A percentile compares a stretch with the other conserved stretches of the same genome.
Evolutionary conservation across 176 grass and related monocot species (phyloP).

Genomic region (Raddia guianensis): DNA sequence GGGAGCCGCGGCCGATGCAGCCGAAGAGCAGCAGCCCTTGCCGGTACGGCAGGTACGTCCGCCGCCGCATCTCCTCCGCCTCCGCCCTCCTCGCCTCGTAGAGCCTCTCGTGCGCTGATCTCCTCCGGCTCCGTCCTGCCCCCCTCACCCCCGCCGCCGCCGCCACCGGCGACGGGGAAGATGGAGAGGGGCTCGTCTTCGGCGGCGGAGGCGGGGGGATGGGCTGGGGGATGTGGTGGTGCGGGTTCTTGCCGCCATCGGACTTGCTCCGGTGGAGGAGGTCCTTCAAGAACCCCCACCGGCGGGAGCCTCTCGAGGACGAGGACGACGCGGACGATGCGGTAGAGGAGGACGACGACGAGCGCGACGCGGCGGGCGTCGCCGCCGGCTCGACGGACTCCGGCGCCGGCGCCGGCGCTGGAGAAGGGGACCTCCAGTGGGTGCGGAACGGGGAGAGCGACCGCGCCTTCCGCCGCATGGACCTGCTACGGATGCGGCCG

Average conservation of each 20-base stretch:
- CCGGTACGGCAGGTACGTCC: constrained; percentile 93
- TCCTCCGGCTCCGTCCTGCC: not conserved
- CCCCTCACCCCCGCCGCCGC: not conserved
- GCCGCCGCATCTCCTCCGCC: constrained; percentile 85
- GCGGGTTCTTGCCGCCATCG: constrained; percentile 51
- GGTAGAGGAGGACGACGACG: constrained; percentile 46
- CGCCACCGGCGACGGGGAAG: not conserved
- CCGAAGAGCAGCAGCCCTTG: constrained; percentile 75
- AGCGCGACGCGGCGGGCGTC: constrained; percentile 45
- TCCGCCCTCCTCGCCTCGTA: constrained; percentile 82
- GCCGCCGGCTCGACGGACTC: not conserved
- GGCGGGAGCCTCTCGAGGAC: constrained; percentile 54
- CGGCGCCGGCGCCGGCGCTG: not conserved
- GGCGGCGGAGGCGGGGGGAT: not conserved
- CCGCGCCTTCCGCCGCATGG: constrained; percentile 58
- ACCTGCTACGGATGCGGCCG: constrained; percentile 52
- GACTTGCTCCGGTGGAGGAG: constrained; percentile 92
- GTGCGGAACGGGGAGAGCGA: constrained; percentile 77
- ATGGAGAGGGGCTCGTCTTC: constrained; percentile 6
- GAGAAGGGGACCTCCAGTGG: constrained; percentile 30
- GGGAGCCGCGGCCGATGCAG: constrained; percentile 70
- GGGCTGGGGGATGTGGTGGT: not conserved
- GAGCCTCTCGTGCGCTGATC: constrained; percentile 80
- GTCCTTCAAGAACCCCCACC: constrained; percentile 92
- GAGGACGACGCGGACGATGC: constrained; percentile 56